These are phyloP conservation scores for Exophiala aquamarina DNA, from an alignment of 2,329 filamentous ascomycete species.

Conservation along the genomic window DNA sequence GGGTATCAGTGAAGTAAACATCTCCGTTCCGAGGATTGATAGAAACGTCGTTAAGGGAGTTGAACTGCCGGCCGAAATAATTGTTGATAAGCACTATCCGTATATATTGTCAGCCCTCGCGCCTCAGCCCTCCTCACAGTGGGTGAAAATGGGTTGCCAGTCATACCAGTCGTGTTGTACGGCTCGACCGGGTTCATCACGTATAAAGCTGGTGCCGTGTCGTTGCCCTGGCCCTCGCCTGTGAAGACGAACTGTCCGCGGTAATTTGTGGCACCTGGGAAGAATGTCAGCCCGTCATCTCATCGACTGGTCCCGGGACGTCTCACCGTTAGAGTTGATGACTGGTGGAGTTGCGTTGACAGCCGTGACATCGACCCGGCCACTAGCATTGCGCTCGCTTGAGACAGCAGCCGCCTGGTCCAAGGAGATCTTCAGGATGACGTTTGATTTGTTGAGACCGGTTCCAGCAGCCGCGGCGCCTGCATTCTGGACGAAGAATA, in stretches of 20 bases:
- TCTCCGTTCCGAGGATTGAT: slow-evolving; percentile 26
- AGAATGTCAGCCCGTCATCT: slow-evolving; percentile 4
- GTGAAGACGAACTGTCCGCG: slow-evolving; percentile 51
- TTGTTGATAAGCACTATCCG: slow-evolving; percentile 54
- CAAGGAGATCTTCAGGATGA: slow-evolving; percentile 53
- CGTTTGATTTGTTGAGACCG: slow-evolving; percentile 51
- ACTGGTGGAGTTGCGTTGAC: slow-evolving; percentile 47
- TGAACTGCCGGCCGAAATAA: slow-evolving; percentile 54
- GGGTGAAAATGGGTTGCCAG: too few relatives aligned
- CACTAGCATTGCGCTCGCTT: slow-evolving; percentile 38
- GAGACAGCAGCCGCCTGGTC: slow-evolving; percentile 41
- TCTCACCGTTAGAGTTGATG: slow-evolving; percentile 45
- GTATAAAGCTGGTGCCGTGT: slow-evolving; percentile 41
- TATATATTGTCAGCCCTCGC: too few relatives aligned
- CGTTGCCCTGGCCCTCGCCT: slow-evolving; percentile 51
- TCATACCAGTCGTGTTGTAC: slow-evolving; percentile 51
- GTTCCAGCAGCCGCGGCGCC: slow-evolving; percentile 50
- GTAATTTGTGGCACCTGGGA: slow-evolving; percentile 52
- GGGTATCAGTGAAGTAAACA: slow-evolving; percentile 30
- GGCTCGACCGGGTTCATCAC: slow-evolving; percentile 48
- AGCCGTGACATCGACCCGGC: slow-evolving; percentile 43
- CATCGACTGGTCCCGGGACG: slow-evolving; percentile 2
- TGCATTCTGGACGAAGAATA: slow-evolving; percentile 57
- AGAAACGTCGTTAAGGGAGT: slow-evolving; percentile 28
- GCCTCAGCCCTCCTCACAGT: too few relatives aligned